Base-by-base conservation (phyloP, 2,329 filamentous ascomycete species). In the Helotiales sp. region DNA sequence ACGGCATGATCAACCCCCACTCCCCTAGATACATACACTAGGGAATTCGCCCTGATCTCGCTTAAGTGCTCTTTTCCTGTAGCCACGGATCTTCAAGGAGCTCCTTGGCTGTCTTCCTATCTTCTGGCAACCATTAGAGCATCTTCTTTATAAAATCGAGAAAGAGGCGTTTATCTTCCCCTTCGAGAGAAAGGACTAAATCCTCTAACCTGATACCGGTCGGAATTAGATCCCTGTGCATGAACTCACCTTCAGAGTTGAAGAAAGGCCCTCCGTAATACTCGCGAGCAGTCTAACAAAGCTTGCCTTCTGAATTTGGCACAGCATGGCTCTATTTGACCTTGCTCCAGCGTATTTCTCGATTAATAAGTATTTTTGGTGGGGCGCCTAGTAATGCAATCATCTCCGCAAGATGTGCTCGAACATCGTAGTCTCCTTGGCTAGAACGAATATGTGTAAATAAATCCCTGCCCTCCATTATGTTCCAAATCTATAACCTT, bases 401-500 rank as follows among this genome's bases (percentile, higher is more conserved):
- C 70, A 98, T 96, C 72, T 97, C 93, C 9, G 93, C 93, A 66
- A 97, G 96, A 77, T 98, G 59, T 51, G 52, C 55, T 33, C 27
- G 93, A 71, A 96, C 93, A 77, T 97, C 93, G 72, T 98, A 93
- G 76, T 97, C 97, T 71, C 93, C 93, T 73, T 97, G 96, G 75
- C 96, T 96, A 33, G 92, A 96, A 62, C 93, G 93, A 1, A 93
- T 96, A 74, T 97, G 93, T 0, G 93, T 93, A 73, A 98, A 98
- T 34, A 98, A 84, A 71, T 97, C 97, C 74, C 97, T 93, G 65
- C 93, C 93, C 2, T 93, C 97, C 65, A 98, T 96, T 47, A 98
- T 79, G 73, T 98, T 54, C 50, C 46, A 63, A 30, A 63, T 40
- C 58, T 63, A 30, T 46, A 50, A 47, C 34, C 17, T 8, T 47